These are phyloP conservation scores for Euphorbia pulcherrima DNA, from an alignment of 345 rosid genomes.

Conservation along the genomic window DNA sequence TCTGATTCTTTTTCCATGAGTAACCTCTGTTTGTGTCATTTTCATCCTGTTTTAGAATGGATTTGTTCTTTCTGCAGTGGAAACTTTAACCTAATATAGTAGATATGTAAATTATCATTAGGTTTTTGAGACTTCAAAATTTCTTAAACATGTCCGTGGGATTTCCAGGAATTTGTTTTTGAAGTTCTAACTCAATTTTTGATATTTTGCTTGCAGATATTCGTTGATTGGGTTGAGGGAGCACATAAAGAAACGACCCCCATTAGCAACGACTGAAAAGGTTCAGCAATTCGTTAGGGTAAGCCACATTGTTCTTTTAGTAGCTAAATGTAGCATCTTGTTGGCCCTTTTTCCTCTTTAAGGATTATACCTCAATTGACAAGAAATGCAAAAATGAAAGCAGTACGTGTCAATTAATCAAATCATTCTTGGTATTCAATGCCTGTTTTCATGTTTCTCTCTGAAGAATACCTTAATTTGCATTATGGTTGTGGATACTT, in stretches of 20 bases:
- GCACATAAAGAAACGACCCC: slow-evolving; percentile 98
- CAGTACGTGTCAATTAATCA: background rate
- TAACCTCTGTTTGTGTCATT: background rate
- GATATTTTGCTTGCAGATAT: slow-evolving; percentile 43
- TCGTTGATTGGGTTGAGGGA: slow-evolving; percentile 76
- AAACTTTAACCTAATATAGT: background rate
- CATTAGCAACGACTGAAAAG: slow-evolving; percentile 90
- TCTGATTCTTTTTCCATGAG: slow-evolving; percentile 6
- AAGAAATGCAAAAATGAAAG: background rate
- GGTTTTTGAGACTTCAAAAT: background rate
- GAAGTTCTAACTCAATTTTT: background rate
- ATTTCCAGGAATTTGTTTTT: background rate
- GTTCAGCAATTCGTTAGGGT: slow-evolving; percentile 93
- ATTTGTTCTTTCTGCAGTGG: background rate
- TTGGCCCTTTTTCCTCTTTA: slow-evolving; percentile 4
- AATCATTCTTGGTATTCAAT: background rate
- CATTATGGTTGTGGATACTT: background rate
- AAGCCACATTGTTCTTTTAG: slow-evolving; percentile 23
- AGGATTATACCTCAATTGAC: background rate
- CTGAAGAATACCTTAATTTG: background rate
- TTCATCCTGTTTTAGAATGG: background rate
- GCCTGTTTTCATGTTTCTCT: background rate
- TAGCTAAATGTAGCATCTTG: background rate
- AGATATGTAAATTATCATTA: background rate
- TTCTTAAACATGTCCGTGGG: background rate